Percentiles rank a stretch among this genome's conserved stretches.
Evolutionary conservation across 2,329 filamentous ascomycete genomes (phyloP).

Genomic region (Calycina marina): DNA sequence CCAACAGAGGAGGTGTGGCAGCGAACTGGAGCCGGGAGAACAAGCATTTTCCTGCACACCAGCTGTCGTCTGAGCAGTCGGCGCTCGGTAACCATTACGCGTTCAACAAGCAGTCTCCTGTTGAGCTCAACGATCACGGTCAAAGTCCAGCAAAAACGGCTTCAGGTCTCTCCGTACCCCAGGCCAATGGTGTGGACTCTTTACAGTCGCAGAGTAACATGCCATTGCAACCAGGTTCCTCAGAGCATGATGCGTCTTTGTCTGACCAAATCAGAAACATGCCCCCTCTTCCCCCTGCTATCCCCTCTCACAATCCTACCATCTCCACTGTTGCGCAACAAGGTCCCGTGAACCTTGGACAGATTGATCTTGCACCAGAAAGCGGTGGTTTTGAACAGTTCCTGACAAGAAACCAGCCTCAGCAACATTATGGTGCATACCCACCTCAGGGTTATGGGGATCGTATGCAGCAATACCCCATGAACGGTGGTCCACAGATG

Average conservation of each 20-base stretch:
- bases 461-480: slow-evolving; percentile 22
- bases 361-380: slow-evolving; percentile 50
- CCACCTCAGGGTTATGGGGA: slow-evolving; percentile 36
- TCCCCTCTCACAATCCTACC: slow-evolving; percentile 17
- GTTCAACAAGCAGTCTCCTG: slow-evolving; percentile 10
- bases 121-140: slow-evolving; percentile 11
- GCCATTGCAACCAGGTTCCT: slow-evolving; percentile 7
- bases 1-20: slow-evolving; percentile 7
- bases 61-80: slow-evolving; percentile 12
- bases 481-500: slow-evolving; percentile 25
- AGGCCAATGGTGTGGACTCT: slow-evolving; percentile 9
- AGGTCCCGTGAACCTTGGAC: too few relatives aligned
- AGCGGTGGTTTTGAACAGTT: slow-evolving; percentile 53
- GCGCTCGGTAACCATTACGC: slow-evolving; percentile 14
- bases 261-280: slow-evolving; percentile 9
- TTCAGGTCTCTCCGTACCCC: slow-evolving; percentile 9
- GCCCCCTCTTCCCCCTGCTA: slow-evolving; percentile 15
- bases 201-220: slow-evolving; percentile 7
- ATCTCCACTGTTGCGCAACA: slow-evolving; percentile 7
- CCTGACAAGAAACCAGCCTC: slow-evolving; percentile 46
- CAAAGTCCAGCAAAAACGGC: slow-evolving; percentile 9
- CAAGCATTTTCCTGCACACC: slow-evolving; percentile 18
- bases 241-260: slow-evolving; percentile 8
- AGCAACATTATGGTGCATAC: slow-evolving; percentile 36
- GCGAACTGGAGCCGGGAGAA: slow-evolving; percentile 8